phyloP scores from a whole-genome alignment of 257 asterid genomes.

The Nemophila menziesii region DNA sequence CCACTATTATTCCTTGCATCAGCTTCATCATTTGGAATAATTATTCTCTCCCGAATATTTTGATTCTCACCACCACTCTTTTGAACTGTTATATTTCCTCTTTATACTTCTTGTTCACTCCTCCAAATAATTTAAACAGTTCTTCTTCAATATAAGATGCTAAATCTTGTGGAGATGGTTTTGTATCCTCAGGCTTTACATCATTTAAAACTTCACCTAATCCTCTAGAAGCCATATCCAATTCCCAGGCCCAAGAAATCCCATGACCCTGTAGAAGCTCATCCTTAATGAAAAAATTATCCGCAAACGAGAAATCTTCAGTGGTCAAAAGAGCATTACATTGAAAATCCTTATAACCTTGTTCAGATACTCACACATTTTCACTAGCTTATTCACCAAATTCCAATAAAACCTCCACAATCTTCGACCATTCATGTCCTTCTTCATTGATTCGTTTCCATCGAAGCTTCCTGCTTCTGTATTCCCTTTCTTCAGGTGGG shows the following conservation, averaged over 20 bases:
- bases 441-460: conserved; percentile 48
- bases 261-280: conserved; percentile 98
- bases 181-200: conserved; percentile 27
- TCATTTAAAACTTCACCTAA: conserved; percentile 30
- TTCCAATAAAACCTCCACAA: conserved; percentile 12
- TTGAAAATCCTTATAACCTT: conserved; percentile 37
- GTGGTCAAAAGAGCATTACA: conserved; percentile 44
- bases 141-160: conserved; percentile 63
- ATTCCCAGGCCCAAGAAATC: conserved; percentile 90
- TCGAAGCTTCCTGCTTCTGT: conserved; percentile 51
- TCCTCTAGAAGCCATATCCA: conserved; percentile 46
- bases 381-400: too few species aligned
- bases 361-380: conserved; percentile 24
- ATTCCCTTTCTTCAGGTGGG: conserved; percentile 63
- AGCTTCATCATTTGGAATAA: conserved; percentile 76
- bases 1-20: conserved; percentile 98
- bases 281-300: conserved; percentile 70
- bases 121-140: conserved; percentile 67
- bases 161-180: conserved; percentile 36
- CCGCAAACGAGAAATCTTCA: conserved; percentile 57
- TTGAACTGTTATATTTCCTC: conserved; percentile 40
- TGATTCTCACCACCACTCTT: conserved; percentile 35
- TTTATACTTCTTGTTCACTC: conserved; percentile 88
- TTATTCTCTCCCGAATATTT: too few species aligned
- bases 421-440: conserved; percentile 25